These are phyloP conservation scores for Bromus sterilis DNA, from an alignment of 176 grass and related monocot genomes.

Conservation along the genomic window DNA sequence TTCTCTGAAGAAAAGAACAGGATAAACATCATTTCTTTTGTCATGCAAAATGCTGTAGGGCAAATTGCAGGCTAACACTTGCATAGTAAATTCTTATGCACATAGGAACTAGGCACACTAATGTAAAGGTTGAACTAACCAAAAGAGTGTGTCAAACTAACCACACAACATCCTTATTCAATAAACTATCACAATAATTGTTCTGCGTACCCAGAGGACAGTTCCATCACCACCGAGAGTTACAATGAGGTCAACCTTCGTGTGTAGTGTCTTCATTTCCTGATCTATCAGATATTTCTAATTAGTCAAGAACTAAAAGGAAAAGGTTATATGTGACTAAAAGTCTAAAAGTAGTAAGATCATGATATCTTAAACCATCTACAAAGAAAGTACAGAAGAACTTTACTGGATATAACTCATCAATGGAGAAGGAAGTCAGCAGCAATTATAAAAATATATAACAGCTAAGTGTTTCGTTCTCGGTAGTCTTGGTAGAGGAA, in stretches of 20 bases:
- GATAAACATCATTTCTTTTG: neutral
- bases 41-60: neutral
- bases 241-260: conserved; percentile 67
- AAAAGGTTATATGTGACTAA: neutral
- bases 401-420: neutral
- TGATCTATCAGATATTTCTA: conserved; percentile 40
- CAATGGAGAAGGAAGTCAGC: neutral
- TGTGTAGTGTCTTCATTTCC: conserved; percentile 66
- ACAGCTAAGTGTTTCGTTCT: neutral
- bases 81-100: neutral
- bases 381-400: neutral
- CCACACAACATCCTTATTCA: neutral
- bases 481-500: conserved; percentile 6
- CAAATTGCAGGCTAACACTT: neutral
- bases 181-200: conserved; percentile 10
- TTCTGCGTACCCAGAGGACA: conserved; percentile 64
- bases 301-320: conserved; percentile 4
- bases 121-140: neutral
- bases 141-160: neutral
- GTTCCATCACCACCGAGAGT: conserved; percentile 82
- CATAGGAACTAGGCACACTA: neutral
- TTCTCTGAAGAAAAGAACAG: neutral
- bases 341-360: conserved; percentile 11
- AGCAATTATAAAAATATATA: conserved; percentile 13
- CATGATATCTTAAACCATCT: neutral